phyloP scores from a whole-genome alignment of 202 grass and related monocot genomes.

The Saccharum hybrid region DNA sequence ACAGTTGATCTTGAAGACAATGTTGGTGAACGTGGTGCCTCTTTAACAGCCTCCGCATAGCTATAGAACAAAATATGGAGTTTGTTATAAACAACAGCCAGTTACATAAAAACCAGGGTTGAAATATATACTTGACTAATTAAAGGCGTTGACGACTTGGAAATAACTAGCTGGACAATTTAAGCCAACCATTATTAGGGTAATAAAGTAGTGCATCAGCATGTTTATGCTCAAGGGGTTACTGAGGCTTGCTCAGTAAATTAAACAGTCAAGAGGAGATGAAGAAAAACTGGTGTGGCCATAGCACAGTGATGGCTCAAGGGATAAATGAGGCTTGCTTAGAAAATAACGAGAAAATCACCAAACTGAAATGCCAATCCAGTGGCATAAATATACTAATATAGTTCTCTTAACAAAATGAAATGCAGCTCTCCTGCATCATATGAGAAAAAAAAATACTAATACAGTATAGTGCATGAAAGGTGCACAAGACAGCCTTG shows the following conservation, averaged over 20 bases:
- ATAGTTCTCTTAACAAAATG: background rate
- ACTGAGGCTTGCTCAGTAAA: background rate
- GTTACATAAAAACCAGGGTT: background rate
- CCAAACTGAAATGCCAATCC: background rate
- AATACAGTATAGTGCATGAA: background rate
- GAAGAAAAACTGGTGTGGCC: background rate
- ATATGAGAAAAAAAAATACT: too few species aligned
- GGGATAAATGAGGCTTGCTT: too few species aligned
- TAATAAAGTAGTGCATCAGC: background rate
- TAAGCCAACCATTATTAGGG: background rate
- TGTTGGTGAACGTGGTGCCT: slow-evolving; percentile 8
- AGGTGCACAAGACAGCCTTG: background rate
- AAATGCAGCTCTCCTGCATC: too few species aligned
- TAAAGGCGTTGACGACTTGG: background rate
- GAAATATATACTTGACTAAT: background rate
- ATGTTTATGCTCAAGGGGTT: background rate
- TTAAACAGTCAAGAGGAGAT: background rate
- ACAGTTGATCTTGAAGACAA: slow-evolving; percentile 45
- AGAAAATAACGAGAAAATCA: background rate
- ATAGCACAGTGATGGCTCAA: background rate
- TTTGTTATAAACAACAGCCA: slow-evolving; percentile 25
- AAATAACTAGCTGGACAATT: slow-evolving; percentile 16
- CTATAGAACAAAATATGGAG: slow-evolving; percentile 41
- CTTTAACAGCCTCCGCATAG: slow-evolving; percentile 51
- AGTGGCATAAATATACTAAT: background rate